Percentiles rank a stretch among this genome's conserved stretches.
phyloP scores from a whole-genome alignment of 805 yeast genomes.

The Teunomyces stri region DNA sequence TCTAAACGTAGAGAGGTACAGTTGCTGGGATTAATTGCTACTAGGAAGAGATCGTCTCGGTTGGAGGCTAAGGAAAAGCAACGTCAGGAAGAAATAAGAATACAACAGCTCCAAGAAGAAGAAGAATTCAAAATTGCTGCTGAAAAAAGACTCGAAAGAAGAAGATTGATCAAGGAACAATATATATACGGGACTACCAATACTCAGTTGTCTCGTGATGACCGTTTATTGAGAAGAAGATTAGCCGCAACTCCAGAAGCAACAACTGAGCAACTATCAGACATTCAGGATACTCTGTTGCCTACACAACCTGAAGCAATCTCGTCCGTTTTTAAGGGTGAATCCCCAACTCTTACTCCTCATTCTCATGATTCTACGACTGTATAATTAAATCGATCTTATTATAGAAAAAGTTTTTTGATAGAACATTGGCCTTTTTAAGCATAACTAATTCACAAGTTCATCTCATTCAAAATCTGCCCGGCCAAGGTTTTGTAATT shows the following conservation, averaged over 20 bases:
- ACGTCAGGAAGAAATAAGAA: slow-evolving; percentile 52
- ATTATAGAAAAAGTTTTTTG: slow-evolving; percentile 1
- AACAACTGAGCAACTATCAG: neutral
- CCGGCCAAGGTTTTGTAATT: slow-evolving; percentile 88
- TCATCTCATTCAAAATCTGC: slow-evolving; percentile 70
- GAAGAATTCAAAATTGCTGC: slow-evolving; percentile 45
- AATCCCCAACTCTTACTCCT: neutral
- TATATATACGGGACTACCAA: slow-evolving; percentile 14
- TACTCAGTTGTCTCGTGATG: slow-evolving; percentile 29
- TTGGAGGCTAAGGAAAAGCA: slow-evolving; percentile 60
- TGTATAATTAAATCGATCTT: slow-evolving; percentile 2
- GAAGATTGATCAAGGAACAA: slow-evolving; percentile 34
- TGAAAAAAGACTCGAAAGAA: slow-evolving; percentile 39
- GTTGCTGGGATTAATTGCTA: slow-evolving; percentile 59
- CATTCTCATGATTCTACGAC: slow-evolving; percentile 2
- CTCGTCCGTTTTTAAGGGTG: too few species aligned
- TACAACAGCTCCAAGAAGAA: slow-evolving; percentile 44
- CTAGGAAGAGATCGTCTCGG: slow-evolving; percentile 73
- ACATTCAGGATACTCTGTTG: neutral
- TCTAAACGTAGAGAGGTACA: slow-evolving; percentile 62
- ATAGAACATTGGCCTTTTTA: neutral
- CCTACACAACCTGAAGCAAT: neutral
- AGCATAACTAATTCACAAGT: slow-evolving; percentile 36
- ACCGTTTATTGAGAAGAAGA: slow-evolving; percentile 35
- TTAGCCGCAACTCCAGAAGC: neutral